Percentiles rank a stretch among this genome's conserved stretches.
These are phyloP conservation scores for Elongisporangium senticosum DNA, from an alignment of 352 stramenopile species.

Conservation along the genomic window DNA sequence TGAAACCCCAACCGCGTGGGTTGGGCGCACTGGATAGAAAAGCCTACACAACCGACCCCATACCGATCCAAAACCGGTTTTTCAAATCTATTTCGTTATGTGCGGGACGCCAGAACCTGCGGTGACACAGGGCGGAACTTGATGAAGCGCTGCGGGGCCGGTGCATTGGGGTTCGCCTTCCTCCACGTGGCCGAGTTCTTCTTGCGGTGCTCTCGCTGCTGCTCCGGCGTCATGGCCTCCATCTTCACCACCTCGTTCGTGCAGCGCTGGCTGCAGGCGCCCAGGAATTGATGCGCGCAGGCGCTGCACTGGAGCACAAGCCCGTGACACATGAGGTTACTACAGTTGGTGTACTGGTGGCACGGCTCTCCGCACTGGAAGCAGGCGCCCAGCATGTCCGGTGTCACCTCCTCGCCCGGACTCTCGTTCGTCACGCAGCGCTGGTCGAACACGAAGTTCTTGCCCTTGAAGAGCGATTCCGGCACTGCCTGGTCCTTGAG, in stretches of 20 bases:
- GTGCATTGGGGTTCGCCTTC: constrained; percentile 45
- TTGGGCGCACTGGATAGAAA: not conserved
- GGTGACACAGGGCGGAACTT: constrained; percentile 39
- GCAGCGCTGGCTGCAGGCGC: constrained; percentile 47
- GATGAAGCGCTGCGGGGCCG: constrained; percentile 31
- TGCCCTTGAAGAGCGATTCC: constrained; percentile 41
- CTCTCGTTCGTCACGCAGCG: constrained; percentile 28
- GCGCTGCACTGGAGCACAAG: constrained; percentile 53
- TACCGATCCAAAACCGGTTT: not conserved
- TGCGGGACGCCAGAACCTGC: not conserved
- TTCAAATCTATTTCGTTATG: not conserved
- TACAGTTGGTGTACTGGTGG: constrained; percentile 43
- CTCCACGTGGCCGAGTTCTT: constrained; percentile 46
- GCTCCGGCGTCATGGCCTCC: constrained; percentile 33
- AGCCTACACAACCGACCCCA: not conserved
- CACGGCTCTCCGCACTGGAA: constrained; percentile 55
- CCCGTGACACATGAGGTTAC: constrained; percentile 52
- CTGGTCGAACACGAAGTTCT: constrained; percentile 81
- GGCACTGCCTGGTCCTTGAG: constrained; percentile 27
- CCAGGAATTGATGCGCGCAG: constrained; percentile 27
- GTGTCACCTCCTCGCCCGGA: constrained; percentile 33
- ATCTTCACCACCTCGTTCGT: constrained; percentile 52
- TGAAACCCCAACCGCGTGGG: not conserved
- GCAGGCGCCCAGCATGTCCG: constrained; percentile 54
- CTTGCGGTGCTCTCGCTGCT: constrained; percentile 57